Percentiles rank a stretch among this genome's conserved stretches.
These are phyloP conservation scores for Coemansia sp. DNA, from an alignment of 192 early-diverging fungal genomes.

Conservation along the genomic window DNA sequence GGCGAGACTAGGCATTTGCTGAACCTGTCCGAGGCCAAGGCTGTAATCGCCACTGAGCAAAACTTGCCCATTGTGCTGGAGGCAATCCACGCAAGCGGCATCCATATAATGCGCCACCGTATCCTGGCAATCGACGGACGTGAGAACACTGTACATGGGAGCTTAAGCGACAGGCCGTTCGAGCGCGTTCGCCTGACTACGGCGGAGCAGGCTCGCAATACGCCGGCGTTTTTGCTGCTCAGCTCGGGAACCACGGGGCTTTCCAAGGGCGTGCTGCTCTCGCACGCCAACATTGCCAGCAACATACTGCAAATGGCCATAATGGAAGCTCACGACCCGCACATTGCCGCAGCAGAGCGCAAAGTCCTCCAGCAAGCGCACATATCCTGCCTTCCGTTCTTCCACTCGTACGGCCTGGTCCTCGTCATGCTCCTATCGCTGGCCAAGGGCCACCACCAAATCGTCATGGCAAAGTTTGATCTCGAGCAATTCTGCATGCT, in stretches of 20 bases:
- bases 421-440: slow-evolving; percentile 37
- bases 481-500: slow-evolving; percentile 62
- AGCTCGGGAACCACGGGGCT: slow-evolving; percentile 57
- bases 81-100: slow-evolving; percentile 11
- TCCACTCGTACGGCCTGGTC: slow-evolving; percentile 70
- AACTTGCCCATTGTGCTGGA: slow-evolving; percentile 19
- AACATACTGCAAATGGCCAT: slow-evolving; percentile 58
- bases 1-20: slow-evolving; percentile 80
- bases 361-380: slow-evolving; percentile 3
- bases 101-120: slow-evolving; percentile 24
- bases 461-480: slow-evolving; percentile 79
- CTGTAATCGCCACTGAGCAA: slow-evolving; percentile 61
- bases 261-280: slow-evolving; percentile 84
- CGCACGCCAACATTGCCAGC: slow-evolving; percentile 73
- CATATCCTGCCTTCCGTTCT: slow-evolving; percentile 65
- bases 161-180: slow-evolving; percentile 18
- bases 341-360: neutral
- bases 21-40: slow-evolving; percentile 65
- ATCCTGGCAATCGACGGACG: slow-evolving; percentile 36
- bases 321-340: neutral
- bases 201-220: slow-evolving; percentile 13
- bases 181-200: slow-evolving; percentile 28
- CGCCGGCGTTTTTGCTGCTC: slow-evolving; percentile 45
- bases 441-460: slow-evolving; percentile 57
- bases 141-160: slow-evolving; percentile 1